phyloP scores from a whole-genome alignment of 306 rosid genomes.

The Quillaja saponaria region DNA sequence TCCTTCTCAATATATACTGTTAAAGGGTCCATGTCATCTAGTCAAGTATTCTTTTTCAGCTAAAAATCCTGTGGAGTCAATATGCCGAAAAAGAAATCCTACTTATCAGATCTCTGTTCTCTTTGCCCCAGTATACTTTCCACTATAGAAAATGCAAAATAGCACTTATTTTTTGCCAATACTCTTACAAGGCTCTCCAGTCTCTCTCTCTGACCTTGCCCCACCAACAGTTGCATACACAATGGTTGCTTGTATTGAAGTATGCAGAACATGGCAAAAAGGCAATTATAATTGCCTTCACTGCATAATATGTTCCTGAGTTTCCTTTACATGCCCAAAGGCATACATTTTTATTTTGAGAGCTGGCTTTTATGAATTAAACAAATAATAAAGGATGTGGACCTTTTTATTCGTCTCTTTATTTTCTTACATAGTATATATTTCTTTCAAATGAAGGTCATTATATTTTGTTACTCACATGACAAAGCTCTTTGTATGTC shows the following conservation, averaged over 20 bases:
- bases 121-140: too few species aligned
- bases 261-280: neutral
- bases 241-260: neutral
- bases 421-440: neutral
- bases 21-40: too few species aligned
- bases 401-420: conserved; percentile 1
- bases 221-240: neutral
- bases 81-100: too few species aligned
- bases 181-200: too few species aligned
- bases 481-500: conserved; percentile 2
- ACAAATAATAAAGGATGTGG: conserved; percentile 11
- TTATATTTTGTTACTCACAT: neutral
- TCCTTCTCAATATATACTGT: too few species aligned
- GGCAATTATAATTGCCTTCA: neutral
- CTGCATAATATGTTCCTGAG: neutral
- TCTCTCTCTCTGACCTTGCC: neutral
- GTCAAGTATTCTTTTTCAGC: too few species aligned
- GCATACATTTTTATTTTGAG: neutral
- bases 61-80: too few species aligned
- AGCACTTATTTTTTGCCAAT: too few species aligned
- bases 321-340: neutral
- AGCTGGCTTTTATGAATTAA: neutral
- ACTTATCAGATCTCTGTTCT: too few species aligned
- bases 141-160: too few species aligned
- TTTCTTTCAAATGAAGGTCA: neutral